phyloP scores from a whole-genome alignment of 768 basidiomycete genomes.

The Termitomyces sp. region DNA sequence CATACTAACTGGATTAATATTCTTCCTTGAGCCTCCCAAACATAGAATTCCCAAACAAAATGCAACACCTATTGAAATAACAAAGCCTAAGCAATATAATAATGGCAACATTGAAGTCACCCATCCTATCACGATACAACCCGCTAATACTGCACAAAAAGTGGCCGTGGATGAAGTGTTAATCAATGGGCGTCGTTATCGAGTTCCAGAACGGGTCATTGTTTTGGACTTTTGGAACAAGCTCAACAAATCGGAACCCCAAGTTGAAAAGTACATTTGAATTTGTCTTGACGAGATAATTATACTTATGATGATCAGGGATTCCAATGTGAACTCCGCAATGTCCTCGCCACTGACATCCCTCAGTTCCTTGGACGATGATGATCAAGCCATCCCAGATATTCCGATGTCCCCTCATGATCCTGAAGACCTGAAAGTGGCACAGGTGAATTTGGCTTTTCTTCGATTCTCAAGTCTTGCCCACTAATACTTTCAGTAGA shows the following conservation, averaged over 20 bases:
- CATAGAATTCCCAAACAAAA: slow-evolving; percentile 75
- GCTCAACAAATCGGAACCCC: slow-evolving; percentile 44
- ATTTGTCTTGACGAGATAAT: background rate
- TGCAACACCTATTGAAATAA: slow-evolving; percentile 67
- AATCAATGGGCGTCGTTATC: slow-evolving; percentile 86
- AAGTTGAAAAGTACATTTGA: slow-evolving; percentile 37
- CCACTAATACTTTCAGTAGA: slow-evolving; percentile 21
- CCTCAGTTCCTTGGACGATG: slow-evolving; percentile 69
- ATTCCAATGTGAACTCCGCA: slow-evolving; percentile 40
- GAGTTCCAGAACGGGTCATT: slow-evolving; percentile 90
- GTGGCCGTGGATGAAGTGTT: slow-evolving; percentile 76
- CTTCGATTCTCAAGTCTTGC: background rate
- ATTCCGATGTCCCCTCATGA: slow-evolving; percentile 25
- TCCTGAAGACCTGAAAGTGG: slow-evolving; percentile 52
- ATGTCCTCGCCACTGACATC: slow-evolving; percentile 74
- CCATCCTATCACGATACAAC: slow-evolving; percentile 53
- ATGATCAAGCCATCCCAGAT: slow-evolving; percentile 32
- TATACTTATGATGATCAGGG: slow-evolving; percentile 21
- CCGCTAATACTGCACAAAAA: slow-evolving; percentile 34
- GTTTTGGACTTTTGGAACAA: slow-evolving; percentile 96
- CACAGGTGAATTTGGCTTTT: slow-evolving; percentile 39
- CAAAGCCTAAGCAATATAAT: slow-evolving; percentile 71
- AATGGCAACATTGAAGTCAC: slow-evolving; percentile 92
- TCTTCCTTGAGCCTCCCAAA: slow-evolving; percentile 61
- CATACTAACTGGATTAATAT: slow-evolving; percentile 8